Base-by-base conservation (phyloP, 768 basidiomycete genomes). In the Lactarius psammicola region DNA sequence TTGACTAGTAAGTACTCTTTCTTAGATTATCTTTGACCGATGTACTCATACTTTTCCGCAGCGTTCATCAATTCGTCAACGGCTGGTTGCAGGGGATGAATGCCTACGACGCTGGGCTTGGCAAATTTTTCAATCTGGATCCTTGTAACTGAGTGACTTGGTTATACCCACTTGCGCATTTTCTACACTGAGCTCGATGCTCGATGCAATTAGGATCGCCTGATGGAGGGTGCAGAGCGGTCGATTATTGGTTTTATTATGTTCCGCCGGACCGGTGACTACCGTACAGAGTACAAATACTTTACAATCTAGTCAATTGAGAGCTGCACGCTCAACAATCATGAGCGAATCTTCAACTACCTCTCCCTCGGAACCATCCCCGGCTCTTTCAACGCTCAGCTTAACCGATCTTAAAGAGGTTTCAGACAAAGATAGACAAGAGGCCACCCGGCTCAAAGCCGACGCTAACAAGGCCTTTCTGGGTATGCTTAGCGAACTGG, bases 391-490 rank as follows among this genome's bases (percentile, higher is more conserved):
- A 54, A 78, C 80, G 5, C 77, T 89, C 34, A 78, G 74, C 31
- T 72, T 89, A 54, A 77, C 67, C 33, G 69, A 70, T 55, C 46
- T 51, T 7, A 70, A 76, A 65, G 82, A 84, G 33, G 82, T 94
- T 58, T 85, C 92, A 0, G 88, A 90, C 42, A 82, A 87, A 66
- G 89, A 91, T 69, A 86, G 80, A 72, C 81, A 81, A 40, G 82
- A 84, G 71, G 92, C 95, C 2, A 76, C 82, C 7, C 80, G 81
- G 70, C 74, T 97, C 64, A 99, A 98, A 77, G 84, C 80, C 8
- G 82, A 89, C 67, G 97, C 95, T 11, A 98, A 98, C 80, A 87
- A 87, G 72, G 90, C 93, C 4, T 99, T 98, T 72, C 77, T 80
- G 56, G 79, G 92, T 90, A 74, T 70, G 84, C 75, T 17, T 26